Evolutionary conservation across 768 basidiomycete genomes (phyloP), one percentile per base, ranked within the genome.

Genomic region (Hortiboletus campestris): DNA sequence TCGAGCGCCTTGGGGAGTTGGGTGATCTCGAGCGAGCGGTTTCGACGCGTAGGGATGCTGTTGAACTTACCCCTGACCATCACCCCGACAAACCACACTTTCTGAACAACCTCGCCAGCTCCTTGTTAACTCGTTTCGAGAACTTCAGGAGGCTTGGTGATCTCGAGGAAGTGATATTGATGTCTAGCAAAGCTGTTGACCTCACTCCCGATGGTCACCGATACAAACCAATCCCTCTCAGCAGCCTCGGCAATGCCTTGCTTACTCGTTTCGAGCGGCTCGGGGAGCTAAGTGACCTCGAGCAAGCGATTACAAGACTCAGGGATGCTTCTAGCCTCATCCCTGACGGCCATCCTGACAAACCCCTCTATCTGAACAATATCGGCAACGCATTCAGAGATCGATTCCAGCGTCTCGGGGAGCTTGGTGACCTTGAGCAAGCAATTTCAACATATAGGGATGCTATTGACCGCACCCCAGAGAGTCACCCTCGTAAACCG

Each of bases 81-180:
- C 43, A 45, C 25, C 51, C 42, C 14, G 22, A 29, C 22, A 52
- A 44, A 36, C 34, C 51, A 12, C 13, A 6, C 34, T 14, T 34
- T 34, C 34, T 34, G 34, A 32, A 51, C 34, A 39, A 61, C 56
- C 48, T 42, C 53, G 39, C 38, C 52, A 12, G 41, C 53, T 25
- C 57, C 54, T 3, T 49, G 10, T 5, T 11, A 6, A 31, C 32
- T 46, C 50, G 51, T 51, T 52, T 48, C 16, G 29, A 46, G 43
- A 38, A 12, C 28, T 17, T 53, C n/a, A 39, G 39, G 13, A 17
- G 46, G 11, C 22, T 28, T 6, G 6, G 25, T 13, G 57, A 58
- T 28, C 43, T 60, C 19, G 42, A 49, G 8, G 13, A 35, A 22
- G 46, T 34, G 34, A 10, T 34, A 13, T 13, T 14, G 34, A 34